phyloP scores from a whole-genome alignment of 345 rosid species.

The Anastatica hierochuntica region DNA sequence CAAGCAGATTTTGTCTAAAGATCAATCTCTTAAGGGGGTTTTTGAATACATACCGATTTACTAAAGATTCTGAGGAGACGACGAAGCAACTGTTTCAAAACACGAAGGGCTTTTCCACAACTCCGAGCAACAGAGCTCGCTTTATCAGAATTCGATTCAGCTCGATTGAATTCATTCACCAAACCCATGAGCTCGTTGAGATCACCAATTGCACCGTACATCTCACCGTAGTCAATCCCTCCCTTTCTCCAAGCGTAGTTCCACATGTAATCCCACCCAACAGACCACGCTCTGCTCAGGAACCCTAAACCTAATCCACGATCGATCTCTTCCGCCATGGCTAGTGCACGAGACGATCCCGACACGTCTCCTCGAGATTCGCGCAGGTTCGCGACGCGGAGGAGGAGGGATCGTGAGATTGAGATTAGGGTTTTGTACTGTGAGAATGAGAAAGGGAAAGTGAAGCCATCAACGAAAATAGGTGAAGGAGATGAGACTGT shows the following conservation, averaged over 20 bases:
- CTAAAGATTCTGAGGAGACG: slow-evolving; percentile 44
- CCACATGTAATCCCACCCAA: slow-evolving; percentile 65
- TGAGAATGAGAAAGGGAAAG: slow-evolving; percentile 31
- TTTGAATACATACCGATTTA: slow-evolving; percentile 37
- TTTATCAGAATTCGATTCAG: slow-evolving; percentile 38
- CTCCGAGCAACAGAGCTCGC: slow-evolving; percentile 41
- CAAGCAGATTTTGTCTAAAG: not conserved
- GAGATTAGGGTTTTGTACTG: slow-evolving; percentile 43
- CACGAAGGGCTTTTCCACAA: slow-evolving; percentile 38
- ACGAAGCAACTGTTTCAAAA: slow-evolving; percentile 36
- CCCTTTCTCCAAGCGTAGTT: slow-evolving; percentile 69
- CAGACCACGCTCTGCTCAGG: slow-evolving; percentile 41
- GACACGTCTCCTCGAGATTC: slow-evolving; percentile 50
- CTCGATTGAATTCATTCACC: slow-evolving; percentile 38
- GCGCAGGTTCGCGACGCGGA: slow-evolving; percentile 70
- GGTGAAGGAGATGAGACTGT: slow-evolving; percentile 18
- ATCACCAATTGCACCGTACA: slow-evolving; percentile 45
- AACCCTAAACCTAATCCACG: slow-evolving; percentile 38
- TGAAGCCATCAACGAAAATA: slow-evolving; percentile 18
- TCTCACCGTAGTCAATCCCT: slow-evolving; percentile 35
- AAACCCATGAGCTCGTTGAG: slow-evolving; percentile 43
- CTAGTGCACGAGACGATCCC: slow-evolving; percentile 49
- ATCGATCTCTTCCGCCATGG: slow-evolving; percentile 44
- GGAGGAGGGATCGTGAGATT: slow-evolving; percentile 55
- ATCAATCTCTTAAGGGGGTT: not conserved